Percentiles rank a stretch among this genome's conserved stretches.
Evolutionary conservation across 78 protist species (phyloP).

Genomic region (Dictyostelium intermedium): DNA sequence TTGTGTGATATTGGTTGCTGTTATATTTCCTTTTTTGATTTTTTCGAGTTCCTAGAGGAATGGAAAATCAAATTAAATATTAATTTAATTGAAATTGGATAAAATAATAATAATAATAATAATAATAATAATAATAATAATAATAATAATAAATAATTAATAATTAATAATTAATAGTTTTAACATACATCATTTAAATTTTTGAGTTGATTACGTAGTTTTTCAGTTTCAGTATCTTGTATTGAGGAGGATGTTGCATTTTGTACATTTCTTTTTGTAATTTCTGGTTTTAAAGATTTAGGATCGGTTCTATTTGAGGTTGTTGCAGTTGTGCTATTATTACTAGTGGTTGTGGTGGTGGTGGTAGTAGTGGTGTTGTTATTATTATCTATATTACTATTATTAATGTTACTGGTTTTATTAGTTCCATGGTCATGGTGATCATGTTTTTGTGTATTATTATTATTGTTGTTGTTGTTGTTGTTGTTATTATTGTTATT

Average conservation of each 20-base stretch:
- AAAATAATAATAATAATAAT: neutral
- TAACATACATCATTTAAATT: conserved; percentile 1
- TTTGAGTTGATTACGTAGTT: conserved; percentile 26
- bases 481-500: neutral
- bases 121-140: too few relatives aligned
- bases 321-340: neutral
- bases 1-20: neutral
- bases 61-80: too few relatives aligned
- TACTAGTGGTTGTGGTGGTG: neutral
- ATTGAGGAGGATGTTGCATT: neutral
- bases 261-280: neutral
- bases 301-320: neutral
- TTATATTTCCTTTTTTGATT: neutral
- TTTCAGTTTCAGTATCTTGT: conserved; percentile 1
- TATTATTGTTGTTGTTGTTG: too few relatives aligned
- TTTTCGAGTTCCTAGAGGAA: neutral
- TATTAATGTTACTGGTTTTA: neutral
- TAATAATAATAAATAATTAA: too few relatives aligned
- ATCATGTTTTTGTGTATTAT: neutral
- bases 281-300: neutral
- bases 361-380: neutral
- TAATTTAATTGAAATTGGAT: neutral
- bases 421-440: neutral
- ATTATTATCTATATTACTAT: neutral
- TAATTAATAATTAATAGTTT: neutral